Percentiles rank a stretch among this genome's conserved stretches.
phyloP scores from a whole-genome alignment of 2,329 filamentous ascomycete genomes.

The Thermothelomyces thermophilus region DNA sequence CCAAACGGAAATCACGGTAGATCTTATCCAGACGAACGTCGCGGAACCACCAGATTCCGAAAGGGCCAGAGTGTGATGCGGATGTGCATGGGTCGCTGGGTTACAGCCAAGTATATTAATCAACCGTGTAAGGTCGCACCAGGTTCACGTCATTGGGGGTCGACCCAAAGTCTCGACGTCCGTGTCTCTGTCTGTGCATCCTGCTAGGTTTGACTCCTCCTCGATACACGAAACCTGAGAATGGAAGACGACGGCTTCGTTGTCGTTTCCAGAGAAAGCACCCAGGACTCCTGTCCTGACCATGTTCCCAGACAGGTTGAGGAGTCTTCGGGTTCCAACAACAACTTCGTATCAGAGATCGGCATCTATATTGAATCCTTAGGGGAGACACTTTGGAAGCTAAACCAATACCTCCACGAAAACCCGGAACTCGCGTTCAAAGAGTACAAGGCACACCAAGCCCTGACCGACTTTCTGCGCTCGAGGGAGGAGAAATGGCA shows the following conservation, averaged over 20 bases:
- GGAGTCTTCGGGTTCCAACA: background rate
- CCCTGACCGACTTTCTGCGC: slow-evolving; percentile 1
- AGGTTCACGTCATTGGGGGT: background rate
- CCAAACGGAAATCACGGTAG: background rate
- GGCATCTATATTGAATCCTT: background rate
- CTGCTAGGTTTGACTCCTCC: too few relatives aligned
- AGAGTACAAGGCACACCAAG: slow-evolving; percentile 5
- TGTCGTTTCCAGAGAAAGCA: background rate
- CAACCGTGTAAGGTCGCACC: background rate
- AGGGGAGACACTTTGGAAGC: background rate
- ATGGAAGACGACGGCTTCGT: slow-evolving; percentile 5
- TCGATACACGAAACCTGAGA: too few relatives aligned
- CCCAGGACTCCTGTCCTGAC: too few relatives aligned
- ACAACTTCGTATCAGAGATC: background rate
- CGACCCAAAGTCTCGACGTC: too few relatives aligned
- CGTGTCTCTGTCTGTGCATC: too few relatives aligned
- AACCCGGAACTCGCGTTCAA: slow-evolving; percentile 6
- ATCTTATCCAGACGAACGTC: slow-evolving; percentile 1
- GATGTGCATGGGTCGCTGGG: background rate
- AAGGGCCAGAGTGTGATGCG: too few relatives aligned
- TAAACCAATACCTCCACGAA: slow-evolving; percentile 4
- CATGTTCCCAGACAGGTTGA: too few relatives aligned
- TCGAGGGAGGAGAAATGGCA: background rate
- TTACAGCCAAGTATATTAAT: background rate
- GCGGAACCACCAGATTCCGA: background rate